Conservation (phyloP, 768 basidiomycete genomes). For the Chiua virens region DNA sequence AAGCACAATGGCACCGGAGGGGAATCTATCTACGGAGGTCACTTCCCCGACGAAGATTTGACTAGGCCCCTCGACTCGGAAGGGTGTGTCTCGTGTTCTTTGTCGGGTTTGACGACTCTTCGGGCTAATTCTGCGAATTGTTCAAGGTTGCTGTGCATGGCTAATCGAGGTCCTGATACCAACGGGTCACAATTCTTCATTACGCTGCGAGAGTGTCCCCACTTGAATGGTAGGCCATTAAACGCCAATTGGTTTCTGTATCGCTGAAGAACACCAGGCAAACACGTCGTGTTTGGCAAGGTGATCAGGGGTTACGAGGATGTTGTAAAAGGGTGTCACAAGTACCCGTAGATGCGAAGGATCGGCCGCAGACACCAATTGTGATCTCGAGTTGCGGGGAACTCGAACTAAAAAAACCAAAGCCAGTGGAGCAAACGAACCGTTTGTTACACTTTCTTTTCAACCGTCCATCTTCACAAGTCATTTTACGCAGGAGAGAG, state of each 20-base stretch:
- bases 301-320: conserved; percentile 61
- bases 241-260: neutral
- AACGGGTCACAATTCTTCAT: conserved; percentile 89
- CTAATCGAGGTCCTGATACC: conserved; percentile 81
- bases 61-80: conserved; percentile 59
- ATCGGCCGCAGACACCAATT: conserved; percentile 68
- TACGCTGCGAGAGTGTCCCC: conserved; percentile 72
- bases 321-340: conserved; percentile 59
- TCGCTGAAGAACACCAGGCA: conserved; percentile 38
- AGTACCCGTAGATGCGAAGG: conserved; percentile 71
- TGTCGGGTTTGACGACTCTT: neutral
- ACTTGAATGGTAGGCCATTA: conserved; percentile 59
- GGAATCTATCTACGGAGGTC: conserved; percentile 75
- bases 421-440: conserved; percentile 7
- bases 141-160: conserved; percentile 81
- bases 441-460: conserved; percentile 8
- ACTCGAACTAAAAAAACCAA: conserved; percentile 59
- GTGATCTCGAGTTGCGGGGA: conserved; percentile 80
- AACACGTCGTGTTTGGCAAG: conserved; percentile 57
- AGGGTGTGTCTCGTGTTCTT: conserved; percentile 42
- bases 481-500: conserved; percentile 6
- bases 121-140: neutral
- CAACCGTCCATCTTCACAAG: neutral
- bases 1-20: conserved; percentile 79
- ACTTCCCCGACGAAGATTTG: conserved; percentile 79